phyloP scores from a whole-genome alignment of 2,329 filamentous ascomycete genomes.

The Alternaria gansuensis region DNA sequence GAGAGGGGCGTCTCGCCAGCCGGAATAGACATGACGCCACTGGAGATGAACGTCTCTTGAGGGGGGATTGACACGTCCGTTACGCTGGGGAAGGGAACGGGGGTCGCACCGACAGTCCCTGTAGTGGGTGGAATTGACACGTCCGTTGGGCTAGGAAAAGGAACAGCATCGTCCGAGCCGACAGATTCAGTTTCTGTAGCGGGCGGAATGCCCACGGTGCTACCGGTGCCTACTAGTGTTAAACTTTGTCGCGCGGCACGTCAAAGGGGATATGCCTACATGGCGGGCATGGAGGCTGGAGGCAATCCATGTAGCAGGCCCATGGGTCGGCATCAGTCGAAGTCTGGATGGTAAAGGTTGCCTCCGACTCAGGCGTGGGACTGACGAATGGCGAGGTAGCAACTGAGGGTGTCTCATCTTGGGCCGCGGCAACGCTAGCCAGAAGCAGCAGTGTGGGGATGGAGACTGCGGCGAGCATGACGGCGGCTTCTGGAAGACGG shows the following conservation, averaged over 20 bases:
- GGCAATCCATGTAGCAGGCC: conserved; percentile 40
- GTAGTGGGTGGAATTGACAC: conserved; percentile 15
- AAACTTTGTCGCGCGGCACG: conserved; percentile 2
- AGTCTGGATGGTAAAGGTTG: conserved; percentile 43
- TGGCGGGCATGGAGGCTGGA: conserved; percentile 39
- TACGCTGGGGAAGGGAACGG: conserved; percentile 15
- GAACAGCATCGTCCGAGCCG: neutral
- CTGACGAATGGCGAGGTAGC: conserved; percentile 25
- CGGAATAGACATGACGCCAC: conserved; percentile 30
- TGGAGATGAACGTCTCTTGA: conserved; percentile 28
- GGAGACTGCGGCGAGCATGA: conserved; percentile 38
- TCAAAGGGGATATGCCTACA: conserved; percentile 24
- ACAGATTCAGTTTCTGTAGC: neutral
- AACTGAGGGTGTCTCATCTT: conserved; percentile 25
- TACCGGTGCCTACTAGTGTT: conserved; percentile 20
- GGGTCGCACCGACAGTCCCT: conserved; percentile 2
- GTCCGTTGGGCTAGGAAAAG: conserved; percentile 25
- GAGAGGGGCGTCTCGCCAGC: conserved; percentile 35
- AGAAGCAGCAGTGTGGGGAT: conserved; percentile 40
- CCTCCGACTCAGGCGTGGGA: conserved; percentile 31
- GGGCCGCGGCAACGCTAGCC: conserved; percentile 36
- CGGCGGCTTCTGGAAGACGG: conserved; percentile 11
- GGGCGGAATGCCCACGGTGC: conserved; percentile 21
- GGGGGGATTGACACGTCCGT: conserved; percentile 31
- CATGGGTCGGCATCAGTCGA: conserved; percentile 29